Evolutionary conservation across 495 filamentous ascomycete species (phyloP).

Genomic region (Penicillium samsonianum): DNA sequence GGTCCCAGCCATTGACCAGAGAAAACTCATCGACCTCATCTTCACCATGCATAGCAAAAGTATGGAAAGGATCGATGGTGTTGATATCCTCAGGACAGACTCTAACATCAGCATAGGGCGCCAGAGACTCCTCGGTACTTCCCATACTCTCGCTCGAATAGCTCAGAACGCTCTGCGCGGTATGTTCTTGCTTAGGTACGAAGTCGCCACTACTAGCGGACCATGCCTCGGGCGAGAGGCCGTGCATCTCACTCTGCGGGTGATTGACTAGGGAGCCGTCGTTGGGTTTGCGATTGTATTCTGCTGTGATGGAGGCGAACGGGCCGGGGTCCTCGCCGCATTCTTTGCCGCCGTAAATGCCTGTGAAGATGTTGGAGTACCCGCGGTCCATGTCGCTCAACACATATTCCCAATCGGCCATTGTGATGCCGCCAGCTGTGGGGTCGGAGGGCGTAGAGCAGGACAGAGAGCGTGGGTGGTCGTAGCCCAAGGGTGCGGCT

Average conservation of each 20-base stretch:
- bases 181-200: constrained; percentile 36
- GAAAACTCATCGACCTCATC: constrained; percentile 39
- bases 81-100: constrained; percentile 34
- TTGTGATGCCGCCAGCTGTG: constrained; percentile 44
- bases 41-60: constrained; percentile 50
- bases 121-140: constrained; percentile 46
- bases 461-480: constrained; percentile 32
- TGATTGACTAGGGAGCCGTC: constrained; percentile 22
- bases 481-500: constrained; percentile 29
- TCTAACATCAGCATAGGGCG: constrained; percentile 23
- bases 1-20: constrained; percentile 39
- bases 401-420: constrained; percentile 77
- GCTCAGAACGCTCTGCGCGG: constrained; percentile 69
- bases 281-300: constrained; percentile 37
- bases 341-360: constrained; percentile 74
- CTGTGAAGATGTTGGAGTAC: constrained; percentile 77
- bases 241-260: constrained; percentile 34
- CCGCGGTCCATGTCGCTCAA: constrained; percentile 76
- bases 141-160: constrained; percentile 76
- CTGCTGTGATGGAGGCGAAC: constrained; percentile 45
- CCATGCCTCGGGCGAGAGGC: constrained; percentile 44
- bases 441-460: constrained; percentile 37
- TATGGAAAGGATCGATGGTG: constrained; percentile 46
- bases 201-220: constrained; percentile 46
- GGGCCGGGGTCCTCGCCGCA: constrained; percentile 49